phyloP scores from a whole-genome alignment of 169 alveolate species.

The Plasmodium yoelii region DNA sequence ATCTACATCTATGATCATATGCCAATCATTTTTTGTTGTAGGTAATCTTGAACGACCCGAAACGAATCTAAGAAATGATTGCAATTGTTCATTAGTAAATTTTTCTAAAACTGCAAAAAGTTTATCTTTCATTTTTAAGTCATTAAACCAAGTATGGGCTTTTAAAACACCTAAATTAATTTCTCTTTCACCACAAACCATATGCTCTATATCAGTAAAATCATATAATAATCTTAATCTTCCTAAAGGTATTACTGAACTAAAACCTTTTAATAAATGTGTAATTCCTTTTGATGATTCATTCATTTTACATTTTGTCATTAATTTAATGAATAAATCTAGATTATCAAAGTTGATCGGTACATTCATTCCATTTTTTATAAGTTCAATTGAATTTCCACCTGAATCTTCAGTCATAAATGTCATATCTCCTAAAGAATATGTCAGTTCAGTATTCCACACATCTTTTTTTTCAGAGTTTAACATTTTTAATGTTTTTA shows the following conservation, averaged over 20 bases:
- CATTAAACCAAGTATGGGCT: constrained; percentile 90
- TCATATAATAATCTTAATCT: constrained; percentile 90
- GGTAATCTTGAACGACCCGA: constrained; percentile 94
- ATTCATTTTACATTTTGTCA: constrained; percentile 87
- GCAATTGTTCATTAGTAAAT: constrained; percentile 90
- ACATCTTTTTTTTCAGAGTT: constrained; percentile 72
- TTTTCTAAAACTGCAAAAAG: constrained; percentile 89
- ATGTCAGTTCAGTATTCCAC: constrained; percentile 59
- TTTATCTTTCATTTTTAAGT: constrained; percentile 85
- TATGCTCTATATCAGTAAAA: constrained; percentile 85
- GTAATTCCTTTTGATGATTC: constrained; percentile 87
- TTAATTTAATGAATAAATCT: constrained; percentile 86
- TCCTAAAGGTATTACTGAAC: constrained; percentile 92
- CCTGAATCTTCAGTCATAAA: constrained; percentile 81
- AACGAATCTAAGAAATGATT: constrained; percentile 91
- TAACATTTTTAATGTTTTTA: constrained; percentile 84
- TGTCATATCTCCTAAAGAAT: constrained; percentile 83
- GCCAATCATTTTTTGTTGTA: constrained; percentile 90
- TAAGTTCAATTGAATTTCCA: constrained; percentile 81
- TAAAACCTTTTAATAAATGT: constrained; percentile 88
- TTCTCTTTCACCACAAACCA: constrained; percentile 93
- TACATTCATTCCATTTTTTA: constrained; percentile 84
- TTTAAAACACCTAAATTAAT: constrained; percentile 88
- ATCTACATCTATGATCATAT: constrained; percentile 89
- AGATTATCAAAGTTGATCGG: constrained; percentile 86